These are phyloP conservation scores for Cucurbita moschata DNA, from an alignment of 306 rosid genomes.

Conservation along the genomic window DNA sequence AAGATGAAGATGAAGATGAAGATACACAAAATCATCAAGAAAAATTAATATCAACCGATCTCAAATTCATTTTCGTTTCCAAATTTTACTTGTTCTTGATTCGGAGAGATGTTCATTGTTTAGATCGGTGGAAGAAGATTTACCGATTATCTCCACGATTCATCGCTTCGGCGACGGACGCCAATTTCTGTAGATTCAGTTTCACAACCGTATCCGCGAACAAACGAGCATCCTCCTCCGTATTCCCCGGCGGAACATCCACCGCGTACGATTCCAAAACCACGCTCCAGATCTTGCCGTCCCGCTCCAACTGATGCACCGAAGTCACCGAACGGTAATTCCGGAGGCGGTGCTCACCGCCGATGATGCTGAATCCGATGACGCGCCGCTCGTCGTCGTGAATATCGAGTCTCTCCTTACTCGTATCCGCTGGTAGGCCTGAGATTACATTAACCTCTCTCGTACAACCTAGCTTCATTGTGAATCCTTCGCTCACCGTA, in stretches of 20 bases:
- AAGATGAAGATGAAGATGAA: neutral
- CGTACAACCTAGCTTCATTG: neutral
- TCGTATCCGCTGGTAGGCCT: constrained; percentile 1
- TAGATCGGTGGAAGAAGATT: neutral
- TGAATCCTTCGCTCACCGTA: constrained; percentile 2
- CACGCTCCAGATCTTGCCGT: constrained; percentile 2
- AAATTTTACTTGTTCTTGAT: neutral
- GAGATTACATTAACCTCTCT: constrained; percentile 7
- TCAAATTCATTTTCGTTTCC: neutral
- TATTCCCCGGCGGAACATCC: constrained; percentile 4
- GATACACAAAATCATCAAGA: neutral
- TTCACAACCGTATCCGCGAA: constrained; percentile 7
- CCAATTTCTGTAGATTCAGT: constrained; percentile 1
- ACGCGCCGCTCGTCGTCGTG: neutral
- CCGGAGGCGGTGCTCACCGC: constrained; percentile 4
- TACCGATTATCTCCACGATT: neutral
- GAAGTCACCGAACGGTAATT: constrained; percentile 8
- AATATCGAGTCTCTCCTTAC: constrained; percentile 5
- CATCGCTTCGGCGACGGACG: neutral
- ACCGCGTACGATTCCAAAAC: constrained; percentile 2
- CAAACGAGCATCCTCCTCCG: neutral
- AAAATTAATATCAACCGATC: neutral
- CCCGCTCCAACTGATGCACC: neutral
- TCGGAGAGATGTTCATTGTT: neutral
- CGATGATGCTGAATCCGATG: constrained; percentile 7